A percentile compares a stretch with the other conserved stretches of the same genome.
Evolutionary conservation across 306 rosid species (phyloP).

Genomic region (Erythrophleum fordii): DNA sequence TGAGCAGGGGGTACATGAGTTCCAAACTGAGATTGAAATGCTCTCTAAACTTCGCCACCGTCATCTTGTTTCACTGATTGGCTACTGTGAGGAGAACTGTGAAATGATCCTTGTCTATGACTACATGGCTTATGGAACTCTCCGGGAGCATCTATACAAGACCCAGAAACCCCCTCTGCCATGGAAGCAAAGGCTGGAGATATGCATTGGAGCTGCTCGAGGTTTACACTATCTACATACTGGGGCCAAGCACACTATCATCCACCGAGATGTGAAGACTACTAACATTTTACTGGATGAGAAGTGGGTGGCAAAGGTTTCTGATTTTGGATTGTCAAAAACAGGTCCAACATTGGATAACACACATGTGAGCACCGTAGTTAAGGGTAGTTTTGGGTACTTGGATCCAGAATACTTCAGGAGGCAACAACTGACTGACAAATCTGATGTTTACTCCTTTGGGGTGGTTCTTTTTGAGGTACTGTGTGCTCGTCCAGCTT

Average conservation of each 20-base stretch:
- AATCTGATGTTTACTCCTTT: slow-evolving; percentile 97
- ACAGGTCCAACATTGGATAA: slow-evolving; percentile 98
- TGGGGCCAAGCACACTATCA: slow-evolving; percentile 95
- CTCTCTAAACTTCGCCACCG: slow-evolving; percentile 99
- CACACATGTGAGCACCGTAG: slow-evolving; percentile 98
- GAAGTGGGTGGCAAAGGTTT: slow-evolving; percentile 98
- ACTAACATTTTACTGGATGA: slow-evolving; percentile 97
- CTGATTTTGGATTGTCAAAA: slow-evolving; percentile 97
- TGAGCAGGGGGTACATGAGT: slow-evolving; percentile 98
- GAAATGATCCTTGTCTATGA: slow-evolving; percentile 99
- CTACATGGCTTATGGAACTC: slow-evolving; percentile 92
- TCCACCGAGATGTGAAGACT: slow-evolving; percentile 97
- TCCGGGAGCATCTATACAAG: slow-evolving; percentile 97
- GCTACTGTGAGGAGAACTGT: slow-evolving; percentile 92
- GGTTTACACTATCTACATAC: slow-evolving; percentile 98
- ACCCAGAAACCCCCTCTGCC: slow-evolving; percentile 94
- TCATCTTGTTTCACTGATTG: slow-evolving; percentile 95
- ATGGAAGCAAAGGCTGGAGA: slow-evolving; percentile 99
- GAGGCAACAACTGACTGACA: slow-evolving; percentile 95
- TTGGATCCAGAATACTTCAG: slow-evolving; percentile 99
- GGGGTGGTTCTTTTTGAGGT: slow-evolving; percentile 97
- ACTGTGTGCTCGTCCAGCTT: slow-evolving; percentile 94
- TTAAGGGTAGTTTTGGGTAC: slow-evolving; percentile 98
- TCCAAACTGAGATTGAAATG: slow-evolving; percentile 99
- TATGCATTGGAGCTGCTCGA: slow-evolving; percentile 97